phyloP scores from a whole-genome alignment of 805 yeast species.

The Teunomyces panamensis region DNA sequence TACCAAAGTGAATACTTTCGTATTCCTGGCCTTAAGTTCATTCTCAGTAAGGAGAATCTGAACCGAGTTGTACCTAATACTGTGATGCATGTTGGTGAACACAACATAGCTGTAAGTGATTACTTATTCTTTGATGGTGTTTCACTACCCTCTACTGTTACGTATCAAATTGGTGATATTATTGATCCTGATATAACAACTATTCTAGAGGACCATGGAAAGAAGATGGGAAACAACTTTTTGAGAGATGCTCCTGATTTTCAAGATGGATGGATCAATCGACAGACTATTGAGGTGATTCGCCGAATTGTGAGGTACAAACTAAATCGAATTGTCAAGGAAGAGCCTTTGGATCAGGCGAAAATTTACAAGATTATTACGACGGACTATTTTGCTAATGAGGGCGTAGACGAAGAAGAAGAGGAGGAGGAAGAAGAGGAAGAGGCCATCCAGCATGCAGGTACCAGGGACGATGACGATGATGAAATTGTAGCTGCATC shows the following conservation, averaged over 20 bases:
- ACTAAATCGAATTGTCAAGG: constrained; percentile 56
- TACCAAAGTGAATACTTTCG: constrained; percentile 89
- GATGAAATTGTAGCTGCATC: constrained; percentile 14
- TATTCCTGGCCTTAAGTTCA: constrained; percentile 31
- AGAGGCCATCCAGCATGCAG: constrained; percentile 3
- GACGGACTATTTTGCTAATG: constrained; percentile 31
- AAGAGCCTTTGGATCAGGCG: constrained; percentile 42
- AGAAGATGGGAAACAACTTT: constrained; percentile 34
- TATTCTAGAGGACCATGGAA: constrained; percentile 35
- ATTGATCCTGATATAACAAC: constrained; percentile 57
- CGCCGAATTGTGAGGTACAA: constrained; percentile 73
- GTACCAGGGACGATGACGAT: constrained; percentile 15
- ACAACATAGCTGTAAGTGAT: constrained; percentile 24
- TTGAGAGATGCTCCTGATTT: constrained; percentile 37
- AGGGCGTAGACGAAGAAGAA: constrained; percentile 16
- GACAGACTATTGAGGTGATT: constrained; percentile 57
- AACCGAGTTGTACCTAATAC: constrained; percentile 27
- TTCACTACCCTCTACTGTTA: constrained; percentile 62
- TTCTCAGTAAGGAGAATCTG: constrained; percentile 4
- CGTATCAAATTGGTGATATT: constrained; percentile 79
- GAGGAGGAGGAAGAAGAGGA: constrained; percentile 17
- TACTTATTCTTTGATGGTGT: constrained; percentile 67
- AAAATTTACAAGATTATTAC: constrained; percentile 43
- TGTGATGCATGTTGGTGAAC: constrained; percentile 7
- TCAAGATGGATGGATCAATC: constrained; percentile 79